Conservation (phyloP, 345 rosid species). For the Hirschfeldia incana region DNA sequence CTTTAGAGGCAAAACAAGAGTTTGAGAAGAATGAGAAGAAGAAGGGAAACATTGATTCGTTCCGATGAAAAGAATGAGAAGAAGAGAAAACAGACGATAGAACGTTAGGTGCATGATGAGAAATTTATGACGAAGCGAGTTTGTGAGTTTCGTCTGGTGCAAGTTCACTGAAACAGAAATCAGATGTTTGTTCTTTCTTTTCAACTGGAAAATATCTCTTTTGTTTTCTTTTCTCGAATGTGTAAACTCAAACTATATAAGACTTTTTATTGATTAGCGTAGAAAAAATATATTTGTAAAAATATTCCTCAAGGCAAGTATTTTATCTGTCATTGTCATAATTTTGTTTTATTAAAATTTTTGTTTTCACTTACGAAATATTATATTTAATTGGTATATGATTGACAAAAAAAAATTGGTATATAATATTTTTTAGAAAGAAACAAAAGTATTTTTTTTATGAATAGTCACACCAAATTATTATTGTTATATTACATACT, state of each 20-base stretch:
- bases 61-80: constrained; percentile 27
- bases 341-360: neutral
- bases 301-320: neutral
- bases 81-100: constrained; percentile 17
- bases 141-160: constrained; percentile 30
- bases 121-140: neutral
- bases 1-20: constrained; percentile 62
- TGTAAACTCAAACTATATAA: neutral
- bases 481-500: neutral
- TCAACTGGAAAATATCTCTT: constrained; percentile 29
- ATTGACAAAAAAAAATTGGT: too few species aligned
- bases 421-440: neutral
- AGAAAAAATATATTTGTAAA: neutral
- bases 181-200: constrained; percentile 18
- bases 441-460: neutral
- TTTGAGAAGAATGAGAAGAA: constrained; percentile 7
- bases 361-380: neutral
- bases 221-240: neutral
- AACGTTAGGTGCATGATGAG: constrained; percentile 22
- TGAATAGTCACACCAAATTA: neutral
- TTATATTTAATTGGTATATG: neutral
- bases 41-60: constrained; percentile 29
- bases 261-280: neutral
- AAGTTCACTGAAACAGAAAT: constrained; percentile 23
- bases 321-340: constrained; percentile 2